phyloP scores from a whole-genome alignment of 2,329 filamentous ascomycete genomes.

The Aureobasidium sp. region DNA sequence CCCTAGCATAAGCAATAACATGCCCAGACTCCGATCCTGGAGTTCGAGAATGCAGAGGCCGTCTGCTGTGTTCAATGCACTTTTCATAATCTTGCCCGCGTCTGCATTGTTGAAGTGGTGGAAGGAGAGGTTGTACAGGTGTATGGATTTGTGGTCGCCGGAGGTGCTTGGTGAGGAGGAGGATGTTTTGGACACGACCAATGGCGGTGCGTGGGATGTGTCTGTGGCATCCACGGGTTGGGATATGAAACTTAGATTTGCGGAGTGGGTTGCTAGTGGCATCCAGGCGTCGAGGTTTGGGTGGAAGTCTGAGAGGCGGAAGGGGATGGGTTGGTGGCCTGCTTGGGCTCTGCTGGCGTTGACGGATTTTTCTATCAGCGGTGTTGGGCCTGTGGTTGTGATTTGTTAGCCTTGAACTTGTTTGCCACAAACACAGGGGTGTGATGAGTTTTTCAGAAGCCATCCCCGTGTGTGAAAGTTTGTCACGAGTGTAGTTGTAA shows the following conservation, averaged over 20 bases:
- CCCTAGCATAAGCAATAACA: constrained; percentile 26
- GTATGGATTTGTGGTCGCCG: constrained; percentile 41
- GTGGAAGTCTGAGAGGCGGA: constrained; percentile 32
- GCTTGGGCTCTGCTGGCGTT: constrained; percentile 20
- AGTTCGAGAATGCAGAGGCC: constrained; percentile 67
- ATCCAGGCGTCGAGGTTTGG: constrained; percentile 33
- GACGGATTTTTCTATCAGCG: constrained; percentile 28
- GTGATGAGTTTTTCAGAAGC: too few species aligned
- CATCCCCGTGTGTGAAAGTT: neutral
- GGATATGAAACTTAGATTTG: constrained; percentile 51
- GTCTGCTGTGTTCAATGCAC: constrained; percentile 55
- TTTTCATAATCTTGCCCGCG: constrained; percentile 51
- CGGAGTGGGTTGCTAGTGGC: constrained; percentile 20
- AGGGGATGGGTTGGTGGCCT: constrained; percentile 24
- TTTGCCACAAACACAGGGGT: neutral
- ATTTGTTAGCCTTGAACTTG: neutral
- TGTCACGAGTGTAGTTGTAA: neutral
- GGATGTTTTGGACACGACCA: constrained; percentile 20
- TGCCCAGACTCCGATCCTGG: constrained; percentile 47
- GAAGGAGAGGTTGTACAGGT: constrained; percentile 65
- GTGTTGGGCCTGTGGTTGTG: constrained; percentile 22
- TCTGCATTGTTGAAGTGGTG: constrained; percentile 64
- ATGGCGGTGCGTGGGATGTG: constrained; percentile 34
- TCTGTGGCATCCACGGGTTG: constrained; percentile 56
- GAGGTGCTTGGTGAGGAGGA: neutral